phyloP scores from a whole-genome alignment of 805 yeast genomes.

The Kazachstania viticola region DNA sequence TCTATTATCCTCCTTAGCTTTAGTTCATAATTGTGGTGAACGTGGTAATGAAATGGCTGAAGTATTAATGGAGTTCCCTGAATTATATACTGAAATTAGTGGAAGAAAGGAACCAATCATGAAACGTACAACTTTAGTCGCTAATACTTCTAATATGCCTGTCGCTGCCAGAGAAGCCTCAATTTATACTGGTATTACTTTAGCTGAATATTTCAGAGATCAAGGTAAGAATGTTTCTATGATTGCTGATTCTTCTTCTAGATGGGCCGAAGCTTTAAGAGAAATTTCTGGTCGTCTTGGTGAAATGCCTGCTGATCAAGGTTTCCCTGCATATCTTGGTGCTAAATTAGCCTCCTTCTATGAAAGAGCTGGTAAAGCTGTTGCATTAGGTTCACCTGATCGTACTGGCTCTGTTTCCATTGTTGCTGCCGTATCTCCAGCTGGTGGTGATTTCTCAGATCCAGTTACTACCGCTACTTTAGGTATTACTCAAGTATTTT shows the following conservation, averaged over 20 bases:
- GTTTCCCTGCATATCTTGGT: constrained; percentile 99
- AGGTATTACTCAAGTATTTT: constrained; percentile 99
- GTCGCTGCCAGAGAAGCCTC: constrained; percentile 99
- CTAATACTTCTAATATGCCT: constrained; percentile 98
- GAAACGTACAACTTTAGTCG: constrained; percentile 98
- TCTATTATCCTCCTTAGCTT: constrained; percentile 29
- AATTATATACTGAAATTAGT: constrained; percentile 76
- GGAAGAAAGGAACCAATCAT: constrained; percentile 97
- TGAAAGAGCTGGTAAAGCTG: constrained; percentile 98
- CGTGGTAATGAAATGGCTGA: constrained; percentile 99
- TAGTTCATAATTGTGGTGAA: constrained; percentile 59
- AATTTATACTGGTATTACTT: constrained; percentile 95
- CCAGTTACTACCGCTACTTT: constrained; percentile 97
- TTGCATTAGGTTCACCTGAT: constrained; percentile 91
- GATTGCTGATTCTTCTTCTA: constrained; percentile 99
- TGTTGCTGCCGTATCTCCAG: constrained; percentile 99
- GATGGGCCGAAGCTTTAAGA: constrained; percentile 99
- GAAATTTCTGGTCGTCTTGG: constrained; percentile 99
- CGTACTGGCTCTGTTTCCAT: constrained; percentile 98
- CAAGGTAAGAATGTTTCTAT: constrained; percentile 98
- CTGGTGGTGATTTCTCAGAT: constrained; percentile 99
- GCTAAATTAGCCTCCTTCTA: constrained; percentile 97
- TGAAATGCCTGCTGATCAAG: constrained; percentile 99
- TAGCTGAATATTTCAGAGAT: constrained; percentile 99
- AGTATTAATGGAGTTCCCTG: constrained; percentile 99